Conservation (phyloP, 306 rosid genomes). For the Ammopiptanthus mongolicus region DNA sequence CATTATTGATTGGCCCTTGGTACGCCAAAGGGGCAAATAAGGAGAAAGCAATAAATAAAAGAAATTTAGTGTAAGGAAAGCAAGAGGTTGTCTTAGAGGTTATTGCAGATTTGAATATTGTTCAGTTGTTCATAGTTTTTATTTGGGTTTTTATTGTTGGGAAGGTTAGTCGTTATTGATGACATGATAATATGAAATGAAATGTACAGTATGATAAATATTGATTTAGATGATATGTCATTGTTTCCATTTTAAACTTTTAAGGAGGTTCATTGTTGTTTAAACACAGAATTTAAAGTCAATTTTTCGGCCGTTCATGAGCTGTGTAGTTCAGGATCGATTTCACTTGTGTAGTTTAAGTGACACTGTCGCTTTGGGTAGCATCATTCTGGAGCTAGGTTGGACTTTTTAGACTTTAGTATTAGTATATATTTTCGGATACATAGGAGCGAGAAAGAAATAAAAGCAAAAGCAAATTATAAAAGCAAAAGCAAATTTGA, state of each 20-base stretch:
- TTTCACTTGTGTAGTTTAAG: no score
- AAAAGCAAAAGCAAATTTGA: no score
- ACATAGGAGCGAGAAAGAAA: no score
- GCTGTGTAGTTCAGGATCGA: no score
- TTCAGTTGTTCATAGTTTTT: not conserved
- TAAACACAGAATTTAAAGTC: no score
- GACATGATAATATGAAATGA: not conserved
- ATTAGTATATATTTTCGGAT: no score
- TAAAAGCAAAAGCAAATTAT: no score
- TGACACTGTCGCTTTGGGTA: no score
- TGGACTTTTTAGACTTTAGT: no score
- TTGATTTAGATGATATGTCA: constrained; percentile 9
- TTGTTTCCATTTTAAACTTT: not conserved
- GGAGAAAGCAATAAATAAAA: not conserved
- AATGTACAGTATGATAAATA: constrained; percentile 46
- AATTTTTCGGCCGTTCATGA: no score
- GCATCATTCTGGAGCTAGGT: no score
- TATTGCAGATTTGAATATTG: constrained; percentile 1
- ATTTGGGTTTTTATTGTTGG: not conserved
- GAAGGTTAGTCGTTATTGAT: not conserved
- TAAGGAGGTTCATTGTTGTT: no score
- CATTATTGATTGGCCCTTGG: constrained; percentile 23
- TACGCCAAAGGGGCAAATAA: not conserved
- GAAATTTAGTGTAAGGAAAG: not conserved
- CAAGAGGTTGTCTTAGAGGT: not conserved